Evolutionary conservation across 2,329 filamentous ascomycete species (phyloP).

Genomic region (Xylaria sp.): DNA sequence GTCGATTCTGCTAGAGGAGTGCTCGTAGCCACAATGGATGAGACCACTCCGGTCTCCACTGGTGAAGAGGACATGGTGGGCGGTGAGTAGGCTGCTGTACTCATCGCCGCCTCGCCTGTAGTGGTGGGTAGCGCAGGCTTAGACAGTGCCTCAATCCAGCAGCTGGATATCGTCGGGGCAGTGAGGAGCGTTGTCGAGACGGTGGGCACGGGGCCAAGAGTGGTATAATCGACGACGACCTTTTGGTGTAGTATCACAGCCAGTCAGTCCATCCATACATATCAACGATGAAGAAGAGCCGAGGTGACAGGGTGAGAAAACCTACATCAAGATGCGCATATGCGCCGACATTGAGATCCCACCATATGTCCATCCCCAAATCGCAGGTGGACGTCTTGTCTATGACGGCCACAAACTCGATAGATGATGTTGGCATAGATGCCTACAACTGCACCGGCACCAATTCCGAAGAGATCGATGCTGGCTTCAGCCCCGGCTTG

Average conservation of each 20-base stretch:
- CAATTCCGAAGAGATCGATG: conserved; percentile 31
- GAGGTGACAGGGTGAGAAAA: neutral
- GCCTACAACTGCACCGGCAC: conserved; percentile 32
- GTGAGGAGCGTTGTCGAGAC: conserved; percentile 34
- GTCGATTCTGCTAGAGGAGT: neutral
- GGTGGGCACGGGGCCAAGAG: conserved; percentile 33
- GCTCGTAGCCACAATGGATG: conserved; percentile 7
- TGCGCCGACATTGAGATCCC: conserved; percentile 35
- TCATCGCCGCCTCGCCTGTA: neutral
- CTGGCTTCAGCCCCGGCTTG: conserved; percentile 32
- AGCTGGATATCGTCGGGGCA: conserved; percentile 23
- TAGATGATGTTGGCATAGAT: conserved; percentile 35
- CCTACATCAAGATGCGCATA: conserved; percentile 33
- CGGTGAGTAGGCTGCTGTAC: neutral
- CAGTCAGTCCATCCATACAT: neutral
- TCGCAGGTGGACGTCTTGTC: conserved; percentile 31
- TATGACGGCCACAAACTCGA: conserved; percentile 33
- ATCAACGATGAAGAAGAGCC: too few relatives aligned
- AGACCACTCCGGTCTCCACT: conserved; percentile 4
- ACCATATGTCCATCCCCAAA: conserved; percentile 31
- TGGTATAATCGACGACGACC: conserved; percentile 35
- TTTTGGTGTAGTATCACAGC: conserved; percentile 1
- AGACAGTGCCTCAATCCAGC: conserved; percentile 12
- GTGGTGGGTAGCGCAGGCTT: conserved; percentile 13
- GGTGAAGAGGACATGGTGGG: conserved; percentile 2